These are phyloP conservation scores for Yamadazyma sp. DNA, from an alignment of 1,139 yeast species.

Conservation along the genomic window DNA sequence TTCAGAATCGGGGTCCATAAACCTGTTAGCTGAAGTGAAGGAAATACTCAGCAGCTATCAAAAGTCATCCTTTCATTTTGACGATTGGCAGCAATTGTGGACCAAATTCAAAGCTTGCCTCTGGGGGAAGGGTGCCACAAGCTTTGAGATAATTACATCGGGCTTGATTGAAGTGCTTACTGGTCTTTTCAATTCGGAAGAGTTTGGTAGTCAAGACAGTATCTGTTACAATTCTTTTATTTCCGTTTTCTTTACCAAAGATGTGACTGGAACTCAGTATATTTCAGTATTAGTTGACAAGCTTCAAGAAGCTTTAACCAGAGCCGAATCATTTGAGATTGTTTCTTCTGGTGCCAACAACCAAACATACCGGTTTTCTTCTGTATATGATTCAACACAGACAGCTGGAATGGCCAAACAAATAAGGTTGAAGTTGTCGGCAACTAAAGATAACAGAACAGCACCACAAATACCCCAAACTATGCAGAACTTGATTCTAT, in stretches of 20 bases:
- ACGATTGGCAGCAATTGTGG: constrained; percentile 54
- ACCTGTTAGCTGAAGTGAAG: constrained; percentile 19
- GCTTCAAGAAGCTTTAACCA: constrained; percentile 71
- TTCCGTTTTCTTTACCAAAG: constrained; percentile 38
- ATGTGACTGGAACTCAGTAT: constrained; percentile 20
- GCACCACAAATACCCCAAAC: constrained; percentile 23
- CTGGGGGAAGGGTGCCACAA: constrained; percentile 42
- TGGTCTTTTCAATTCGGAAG: constrained; percentile 33
- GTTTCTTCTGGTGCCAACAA: constrained; percentile 49
- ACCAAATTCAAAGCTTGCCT: constrained; percentile 33
- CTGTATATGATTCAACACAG: constrained; percentile 23
- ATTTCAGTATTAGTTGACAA: constrained; percentile 38
- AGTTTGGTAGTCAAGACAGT: constrained; percentile 21
- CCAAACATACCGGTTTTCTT: constrained; percentile 9
- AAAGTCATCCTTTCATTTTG: constrained; percentile 18
- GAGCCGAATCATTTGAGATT: constrained; percentile 77
- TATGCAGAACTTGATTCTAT: constrained; percentile 48
- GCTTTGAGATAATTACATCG: constrained; percentile 74
- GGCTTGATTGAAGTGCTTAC: constrained; percentile 58
- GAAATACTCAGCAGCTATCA: constrained; percentile 13
- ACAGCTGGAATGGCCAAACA: constrained; percentile 74
- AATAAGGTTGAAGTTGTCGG: constrained; percentile 54
- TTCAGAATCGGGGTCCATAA: constrained; percentile 19
- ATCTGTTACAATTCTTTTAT: constrained; percentile 48
- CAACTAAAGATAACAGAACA: constrained; percentile 17